Conservation (phyloP, 73 alveolate species). For the Uronychia setigera region DNA sequence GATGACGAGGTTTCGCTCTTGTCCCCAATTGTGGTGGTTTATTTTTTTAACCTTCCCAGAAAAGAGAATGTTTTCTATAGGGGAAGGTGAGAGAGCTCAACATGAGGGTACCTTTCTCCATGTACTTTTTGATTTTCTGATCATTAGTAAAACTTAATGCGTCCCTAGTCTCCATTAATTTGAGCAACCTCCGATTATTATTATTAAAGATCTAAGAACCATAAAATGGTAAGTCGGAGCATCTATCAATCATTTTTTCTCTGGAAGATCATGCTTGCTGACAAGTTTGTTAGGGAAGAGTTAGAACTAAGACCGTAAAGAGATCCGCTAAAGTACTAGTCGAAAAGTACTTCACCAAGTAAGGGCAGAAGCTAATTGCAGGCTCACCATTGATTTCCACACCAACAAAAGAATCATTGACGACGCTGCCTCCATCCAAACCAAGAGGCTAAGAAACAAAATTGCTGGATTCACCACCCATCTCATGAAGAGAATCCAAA, state of each 20-base stretch:
- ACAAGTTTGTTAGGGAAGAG: conserved; percentile 86
- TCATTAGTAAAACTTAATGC: not conserved
- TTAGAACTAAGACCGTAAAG: conserved; percentile 97
- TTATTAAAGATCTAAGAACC: not conserved
- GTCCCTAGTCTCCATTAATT: not conserved
- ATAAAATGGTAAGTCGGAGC: conserved; percentile 1
- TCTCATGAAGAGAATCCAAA: conserved; percentile 95
- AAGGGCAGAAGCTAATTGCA: conserved; percentile 4
- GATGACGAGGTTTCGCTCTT: conserved; percentile 63
- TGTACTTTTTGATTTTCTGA: not conserved
- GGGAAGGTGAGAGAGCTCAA: not conserved
- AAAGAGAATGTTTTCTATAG: conserved; percentile 62
- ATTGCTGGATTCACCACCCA: conserved; percentile 96
- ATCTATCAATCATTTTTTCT: not conserved
- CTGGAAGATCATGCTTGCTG: not conserved
- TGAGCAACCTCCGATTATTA: not conserved
- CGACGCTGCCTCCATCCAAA: conserved; percentile 92
- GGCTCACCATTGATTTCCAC: conserved; percentile 96
- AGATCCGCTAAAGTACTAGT: conserved; percentile 95
- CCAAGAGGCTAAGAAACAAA: conserved; percentile 95
- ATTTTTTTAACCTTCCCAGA: conserved; percentile 65
- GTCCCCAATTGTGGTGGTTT: conserved; percentile 66
- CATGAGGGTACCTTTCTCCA: not conserved
- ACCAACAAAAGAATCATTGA: conserved; percentile 96
- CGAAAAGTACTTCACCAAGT: conserved; percentile 94